Base-by-base conservation (phyloP, 768 basidiomycete genomes). In the Antrodiella citrinella region DNA sequence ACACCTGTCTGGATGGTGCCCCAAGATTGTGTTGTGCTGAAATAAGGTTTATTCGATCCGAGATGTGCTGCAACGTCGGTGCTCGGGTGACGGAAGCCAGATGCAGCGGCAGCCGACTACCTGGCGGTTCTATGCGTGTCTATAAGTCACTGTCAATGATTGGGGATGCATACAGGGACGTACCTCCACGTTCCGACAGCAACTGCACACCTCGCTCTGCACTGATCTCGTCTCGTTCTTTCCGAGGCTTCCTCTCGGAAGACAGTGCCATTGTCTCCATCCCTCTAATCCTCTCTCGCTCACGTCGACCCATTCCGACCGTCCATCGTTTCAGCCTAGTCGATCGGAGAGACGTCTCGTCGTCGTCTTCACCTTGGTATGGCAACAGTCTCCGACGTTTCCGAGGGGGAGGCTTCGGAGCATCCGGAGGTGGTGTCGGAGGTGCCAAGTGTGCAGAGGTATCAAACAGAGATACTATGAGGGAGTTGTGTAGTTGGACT, bases 401-500 rank as follows among this genome's bases (percentile, higher is more conserved):
- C 56, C 86, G 84, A 10, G 77, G 70, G 11, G 81, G 77, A 4
- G 74, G 76, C 57, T 84, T 85, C 7, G 83, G 76, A 1, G 70
- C 61, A 35, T 82, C 69, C n/a, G 76, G 74, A 1, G 85, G 83
- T 5, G 82, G 79, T 0, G 85, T 81, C 0, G 78, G 76, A 2
- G 80, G 79, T 39, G 84, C 76, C 56, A 82, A 80, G 56, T 84
- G 79, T 0, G 80, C 78, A 1, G 86, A 86, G 20, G 84, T 84
- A 64, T 88, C 87, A 54, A 91, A 87, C 13, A 91, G 66, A 2
- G 88, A 88, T 24, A 91, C 89, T 26, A 91, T 81, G 25, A 91
- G 72, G 10, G 88, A 81, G 64, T 91, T 91, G 62, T 91, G 89
- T 2, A 90, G 69, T 64, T 88, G 86, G 23, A 89, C 84, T 84